phyloP scores from a whole-genome alignment of 192 early-diverging fungal genomes.

The Mortierella antarctica region DNA sequence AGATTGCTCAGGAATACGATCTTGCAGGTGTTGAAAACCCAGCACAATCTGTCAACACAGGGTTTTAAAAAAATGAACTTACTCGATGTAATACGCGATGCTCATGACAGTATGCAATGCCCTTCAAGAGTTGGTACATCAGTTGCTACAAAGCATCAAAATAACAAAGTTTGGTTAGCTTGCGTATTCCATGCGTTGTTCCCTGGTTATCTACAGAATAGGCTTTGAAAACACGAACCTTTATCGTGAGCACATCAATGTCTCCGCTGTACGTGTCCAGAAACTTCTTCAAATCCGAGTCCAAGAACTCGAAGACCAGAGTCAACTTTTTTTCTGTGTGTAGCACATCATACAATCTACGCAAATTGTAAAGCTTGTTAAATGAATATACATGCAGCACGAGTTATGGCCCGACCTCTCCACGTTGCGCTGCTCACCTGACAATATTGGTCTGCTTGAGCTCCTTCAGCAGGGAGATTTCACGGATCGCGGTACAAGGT shows the following conservation, averaged over 20 bases:
- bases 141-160: slow-evolving; percentile 70
- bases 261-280: slow-evolving; percentile 89
- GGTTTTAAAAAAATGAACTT: slow-evolving; percentile 1
- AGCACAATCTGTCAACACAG: not conserved
- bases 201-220: not conserved
- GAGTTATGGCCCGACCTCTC: not conserved
- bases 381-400: not conserved
- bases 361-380: not conserved
- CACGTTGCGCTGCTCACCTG: slow-evolving; percentile 57
- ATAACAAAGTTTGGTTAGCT: not conserved
- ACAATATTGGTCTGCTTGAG: slow-evolving; percentile 87
- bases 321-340: slow-evolving; percentile 99
- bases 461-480: slow-evolving; percentile 88
- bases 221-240: slow-evolving; percentile 62
- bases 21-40: not conserved
- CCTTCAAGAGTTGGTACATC: slow-evolving; percentile 97
- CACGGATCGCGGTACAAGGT: slow-evolving; percentile 87
- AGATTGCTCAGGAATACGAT: not conserved
- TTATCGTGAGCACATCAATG: slow-evolving; percentile 82
- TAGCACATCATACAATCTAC: slow-evolving; percentile 92
- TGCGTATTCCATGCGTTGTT: not conserved
- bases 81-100: slow-evolving; percentile 95
- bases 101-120: slow-evolving; percentile 96
- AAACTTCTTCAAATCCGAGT: slow-evolving; percentile 99
- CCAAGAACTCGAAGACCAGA: slow-evolving; percentile 98